These are phyloP conservation scores for Exsudoporus frostii DNA, from an alignment of 768 basidiomycete genomes.

Conservation along the genomic window DNA sequence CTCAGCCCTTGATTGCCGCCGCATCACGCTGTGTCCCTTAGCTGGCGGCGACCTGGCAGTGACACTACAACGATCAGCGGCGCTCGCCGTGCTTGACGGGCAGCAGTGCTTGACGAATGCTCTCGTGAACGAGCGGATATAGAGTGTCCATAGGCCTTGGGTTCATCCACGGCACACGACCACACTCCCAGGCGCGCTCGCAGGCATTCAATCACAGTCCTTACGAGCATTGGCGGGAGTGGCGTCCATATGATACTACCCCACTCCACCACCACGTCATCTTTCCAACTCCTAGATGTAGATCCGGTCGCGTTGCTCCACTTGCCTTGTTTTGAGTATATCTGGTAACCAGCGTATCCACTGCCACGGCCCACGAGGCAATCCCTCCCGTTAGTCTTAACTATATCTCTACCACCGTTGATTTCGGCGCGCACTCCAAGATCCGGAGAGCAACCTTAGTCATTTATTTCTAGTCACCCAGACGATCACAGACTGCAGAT, in stretches of 20 bases:
- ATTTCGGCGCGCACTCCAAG: neutral
- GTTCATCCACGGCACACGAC: neutral
- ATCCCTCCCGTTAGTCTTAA: neutral
- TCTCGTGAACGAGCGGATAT: constrained; percentile 13
- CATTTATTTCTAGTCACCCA: neutral
- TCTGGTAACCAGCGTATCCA: neutral
- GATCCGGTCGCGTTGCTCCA: neutral
- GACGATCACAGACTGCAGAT: neutral
- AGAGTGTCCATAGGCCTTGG: constrained; percentile 2
- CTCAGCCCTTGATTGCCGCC: neutral
- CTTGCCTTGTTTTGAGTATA: neutral
- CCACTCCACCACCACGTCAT: neutral
- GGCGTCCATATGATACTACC: neutral
- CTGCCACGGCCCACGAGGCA: neutral
- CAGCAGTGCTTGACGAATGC: neutral
- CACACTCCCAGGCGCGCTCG: neutral
- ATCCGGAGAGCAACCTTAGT: neutral
- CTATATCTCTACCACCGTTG: neutral
- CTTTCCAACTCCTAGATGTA: no score
- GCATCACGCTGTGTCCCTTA: neutral
- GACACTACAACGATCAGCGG: neutral
- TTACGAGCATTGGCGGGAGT: neutral
- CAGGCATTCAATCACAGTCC: neutral
- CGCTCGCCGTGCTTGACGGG: neutral
- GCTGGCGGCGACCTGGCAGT: constrained; percentile 2